phyloP scores from a whole-genome alignment of 371 early-diverging fungal genomes.

The Mortierella sp. region DNA sequence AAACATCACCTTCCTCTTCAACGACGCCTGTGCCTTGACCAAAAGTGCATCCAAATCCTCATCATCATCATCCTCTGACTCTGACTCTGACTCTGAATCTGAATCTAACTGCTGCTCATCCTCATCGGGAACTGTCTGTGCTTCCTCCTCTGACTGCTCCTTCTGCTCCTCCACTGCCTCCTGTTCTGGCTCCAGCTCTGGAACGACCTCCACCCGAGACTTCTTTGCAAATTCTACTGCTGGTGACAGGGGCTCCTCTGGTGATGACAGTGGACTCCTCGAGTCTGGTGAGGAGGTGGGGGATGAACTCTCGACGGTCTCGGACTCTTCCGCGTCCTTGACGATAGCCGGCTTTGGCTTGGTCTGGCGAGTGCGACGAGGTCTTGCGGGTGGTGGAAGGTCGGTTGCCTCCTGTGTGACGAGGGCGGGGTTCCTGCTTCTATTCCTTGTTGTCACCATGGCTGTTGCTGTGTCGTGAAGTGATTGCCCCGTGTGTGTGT shows the following conservation, averaged over 20 bases:
- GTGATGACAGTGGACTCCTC: conserved; percentile 18
- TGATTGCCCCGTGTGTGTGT: no score
- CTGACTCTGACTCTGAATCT: conserved; percentile 7
- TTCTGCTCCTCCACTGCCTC: not conserved
- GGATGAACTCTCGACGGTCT: conserved; percentile 31
- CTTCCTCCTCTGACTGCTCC: not conserved
- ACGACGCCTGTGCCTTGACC: conserved; percentile 63
- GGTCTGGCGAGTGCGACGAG: conserved; percentile 20
- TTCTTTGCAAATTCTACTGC: not conserved
- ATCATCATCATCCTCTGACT: conserved; percentile 32
- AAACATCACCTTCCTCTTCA: conserved; percentile 52
- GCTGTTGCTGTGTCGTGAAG: not conserved
- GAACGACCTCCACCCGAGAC: not conserved
- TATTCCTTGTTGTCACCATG: conserved; percentile 43
- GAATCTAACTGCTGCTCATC: not conserved
- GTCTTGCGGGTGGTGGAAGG: conserved; percentile 16
- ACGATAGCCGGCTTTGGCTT: not conserved
- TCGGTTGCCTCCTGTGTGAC: conserved; percentile 10
- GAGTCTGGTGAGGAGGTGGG: conserved; percentile 19
- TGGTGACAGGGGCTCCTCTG: not conserved
- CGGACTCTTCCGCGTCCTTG: conserved; percentile 15
- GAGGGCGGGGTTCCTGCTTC: conserved; percentile 21
- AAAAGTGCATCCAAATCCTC: conserved; percentile 65
- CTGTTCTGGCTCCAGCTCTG: not conserved
- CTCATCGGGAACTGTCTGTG: conserved; percentile 8